Evolutionary conservation across 306 rosid genomes (phyloP), one percentile per base, ranked within the genome.

Genomic region (Castanospermum australe): DNA sequence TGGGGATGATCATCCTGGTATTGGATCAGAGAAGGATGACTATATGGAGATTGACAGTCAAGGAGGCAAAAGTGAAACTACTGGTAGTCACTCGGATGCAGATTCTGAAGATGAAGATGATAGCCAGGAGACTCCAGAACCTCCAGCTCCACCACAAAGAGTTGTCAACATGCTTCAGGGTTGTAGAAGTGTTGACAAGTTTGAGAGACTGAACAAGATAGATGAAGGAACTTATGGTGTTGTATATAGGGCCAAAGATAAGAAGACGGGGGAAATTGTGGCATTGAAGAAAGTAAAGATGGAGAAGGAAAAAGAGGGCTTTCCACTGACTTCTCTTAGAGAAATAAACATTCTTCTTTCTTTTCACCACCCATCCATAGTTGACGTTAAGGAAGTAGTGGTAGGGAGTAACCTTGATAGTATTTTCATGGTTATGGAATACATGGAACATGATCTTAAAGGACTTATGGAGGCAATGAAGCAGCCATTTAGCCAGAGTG

Each of bases 231-330:
- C 96, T 41, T 91, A 91, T 67, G 96, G 96, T 42, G 96, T 91
- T 69, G 96, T 91, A 54, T 91, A 91, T 69, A 89, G 96, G 75
- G 96, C 96, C 24, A 87, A 48, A 82, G 93, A 91, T 84, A 91
- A 85, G 84, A 89, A 84, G 78, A 82, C 90, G 0, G 90, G 90
- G 44, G 93, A 91, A 80, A 60, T 91, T 83, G 96, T 91, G 11
- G 96, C 96, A 0, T 82, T 91, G 91, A 91, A 91, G 87, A 91
- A 91, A 85, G 96, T 91, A 44, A 91, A 91, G 73, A 91, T 91
- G 96, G 96, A 91, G 81, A 91, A 91, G 85, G 96, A 91, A 80
- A 84, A 88, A 56, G 96, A 91, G 78, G 96, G 96, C 62, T 91
- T 91, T 54, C 96, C 96, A 10, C 76, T 91, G 86, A 91, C 96